Evolutionary conservation across 805 yeast genomes (phyloP).

Genomic region (Sungouiozyma ichnusensis): DNA sequence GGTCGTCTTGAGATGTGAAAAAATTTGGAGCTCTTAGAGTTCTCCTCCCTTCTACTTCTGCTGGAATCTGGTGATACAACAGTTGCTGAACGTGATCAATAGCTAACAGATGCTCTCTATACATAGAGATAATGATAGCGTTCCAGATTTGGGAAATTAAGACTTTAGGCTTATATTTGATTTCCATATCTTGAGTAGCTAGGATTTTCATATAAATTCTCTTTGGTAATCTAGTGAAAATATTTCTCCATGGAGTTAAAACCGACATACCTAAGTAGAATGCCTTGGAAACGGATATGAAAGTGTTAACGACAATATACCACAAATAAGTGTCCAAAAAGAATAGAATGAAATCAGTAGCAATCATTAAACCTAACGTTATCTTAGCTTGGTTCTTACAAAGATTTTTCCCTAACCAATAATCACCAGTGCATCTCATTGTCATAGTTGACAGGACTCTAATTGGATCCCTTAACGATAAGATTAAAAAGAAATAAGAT

Average conservation of each 20-base stretch:
- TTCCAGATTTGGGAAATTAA: conserved; percentile 98
- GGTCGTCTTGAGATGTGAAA: conserved; percentile 93
- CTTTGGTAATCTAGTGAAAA: conserved; percentile 94
- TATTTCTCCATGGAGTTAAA: conserved; percentile 98
- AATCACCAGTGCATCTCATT: conserved; percentile 94
- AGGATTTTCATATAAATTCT: conserved; percentile 94
- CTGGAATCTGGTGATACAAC: conserved; percentile 95
- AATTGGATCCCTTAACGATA: conserved; percentile 89
- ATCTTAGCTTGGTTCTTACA: conserved; percentile 83
- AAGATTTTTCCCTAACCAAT: conserved; percentile 62
- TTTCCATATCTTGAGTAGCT: conserved; percentile 98
- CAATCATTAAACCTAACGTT: conserved; percentile 84
- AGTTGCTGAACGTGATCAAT: conserved; percentile 97
- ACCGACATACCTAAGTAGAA: conserved; percentile 98
- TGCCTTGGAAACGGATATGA: conserved; percentile 92
- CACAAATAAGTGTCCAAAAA: conserved; percentile 98
- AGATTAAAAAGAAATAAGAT: conserved; percentile 83
- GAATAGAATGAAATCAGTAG: conserved; percentile 87
- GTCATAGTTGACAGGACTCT: conserved; percentile 73
- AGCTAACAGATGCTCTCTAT: conserved; percentile 95
- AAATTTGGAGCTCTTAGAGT: conserved; percentile 97
- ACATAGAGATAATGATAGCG: conserved; percentile 97
- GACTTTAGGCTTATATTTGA: conserved; percentile 96
- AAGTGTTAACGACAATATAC: conserved; percentile 92
- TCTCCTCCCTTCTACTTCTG: conserved; percentile 95